Percentiles rank a stretch among this genome's conserved stretches.
phyloP scores from a whole-genome alignment of 2,329 filamentous ascomycete species.

The Pleomassaria siparia region DNA sequence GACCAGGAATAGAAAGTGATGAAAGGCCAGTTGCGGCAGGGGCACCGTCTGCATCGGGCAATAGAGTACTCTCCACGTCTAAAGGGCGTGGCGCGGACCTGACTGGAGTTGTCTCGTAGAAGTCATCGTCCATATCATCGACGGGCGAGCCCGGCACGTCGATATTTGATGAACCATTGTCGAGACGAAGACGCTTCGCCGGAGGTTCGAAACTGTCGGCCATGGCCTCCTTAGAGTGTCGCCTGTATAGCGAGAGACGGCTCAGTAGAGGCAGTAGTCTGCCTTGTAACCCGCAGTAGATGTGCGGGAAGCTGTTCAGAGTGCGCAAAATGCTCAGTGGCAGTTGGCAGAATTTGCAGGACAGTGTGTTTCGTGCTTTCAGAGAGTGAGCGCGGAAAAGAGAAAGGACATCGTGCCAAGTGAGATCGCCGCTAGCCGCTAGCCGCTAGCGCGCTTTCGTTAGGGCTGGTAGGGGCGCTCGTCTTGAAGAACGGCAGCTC shows the following conservation, averaged over 20 bases:
- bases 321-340: neutral
- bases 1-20: slow-evolving; percentile 34
- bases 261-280: slow-evolving; percentile 19
- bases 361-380: neutral
- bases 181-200: slow-evolving; percentile 45
- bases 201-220: slow-evolving; percentile 42
- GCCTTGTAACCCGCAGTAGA: neutral
- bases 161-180: slow-evolving; percentile 36
- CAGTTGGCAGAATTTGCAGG: neutral
- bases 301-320: neutral
- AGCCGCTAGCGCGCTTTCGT: neutral
- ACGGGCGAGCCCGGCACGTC: slow-evolving; percentile 42
- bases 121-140: slow-evolving; percentile 44
- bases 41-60: slow-evolving; percentile 23
- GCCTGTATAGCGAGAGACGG: slow-evolving; percentile 12
- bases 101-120: slow-evolving; percentile 39
- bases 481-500: neutral
- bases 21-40: slow-evolving; percentile 27
- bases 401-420: neutral
- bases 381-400: slow-evolving; percentile 1
- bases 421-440: neutral
- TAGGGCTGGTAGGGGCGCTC: neutral
- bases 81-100: slow-evolving; percentile 25
- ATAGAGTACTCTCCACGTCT: slow-evolving; percentile 15
- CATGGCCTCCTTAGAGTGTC: slow-evolving; percentile 20